Evolutionary conservation across 768 basidiomycete species (phyloP), one percentile per base, ranked within the genome.

Genomic region (Leccinum subgranulosum): DNA sequence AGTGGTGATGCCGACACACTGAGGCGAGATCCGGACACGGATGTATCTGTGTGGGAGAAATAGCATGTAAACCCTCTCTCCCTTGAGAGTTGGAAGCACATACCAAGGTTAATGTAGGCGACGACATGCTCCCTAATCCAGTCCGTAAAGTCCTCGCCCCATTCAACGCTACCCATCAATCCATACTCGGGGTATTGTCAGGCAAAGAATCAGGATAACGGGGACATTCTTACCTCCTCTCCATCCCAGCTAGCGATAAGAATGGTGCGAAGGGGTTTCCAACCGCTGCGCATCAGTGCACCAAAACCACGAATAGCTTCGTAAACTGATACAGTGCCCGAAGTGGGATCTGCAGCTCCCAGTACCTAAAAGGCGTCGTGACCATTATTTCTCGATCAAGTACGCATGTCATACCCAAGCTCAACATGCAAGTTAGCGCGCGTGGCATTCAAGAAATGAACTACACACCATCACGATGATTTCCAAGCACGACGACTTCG

Each of bases 151-250:
- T 98, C 96, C 71, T 98, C 96, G 4, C 86, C 93, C 84, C 89
- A 97, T 75, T 98, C 96, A 6, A 92, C 94, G 66, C 87, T 90
- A 19, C 96, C 96, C 34, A 92, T 70, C 45, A 94, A 77, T 19
- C 90, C 91, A 54, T 82, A 81, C 80, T 81, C 7, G 34, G 34
- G 7, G 15, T 17, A 8, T 36, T 17, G 34, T 36, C 8, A 36
- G 34, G 15, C 15, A 36, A 36, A 36, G 15, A 36, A 31, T 36
- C 15, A 36, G 34, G 34, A 36, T 36, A 36, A 8, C 15, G 7
- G 15, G 2, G 34, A 17, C 34, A 17, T 36, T 0, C 72, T 49
- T 57, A 81, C 82, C 76, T 85, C 80, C 66, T 91, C 90, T 1
- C 81, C 91, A 65, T 92, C 90, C 91, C 90, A 92, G 63, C 84